A percentile compares a stretch with the other conserved stretches of the same genome.
These are phyloP conservation scores for Ligustrum vulgare DNA, from an alignment of 257 asterid species.

Conservation along the genomic window DNA sequence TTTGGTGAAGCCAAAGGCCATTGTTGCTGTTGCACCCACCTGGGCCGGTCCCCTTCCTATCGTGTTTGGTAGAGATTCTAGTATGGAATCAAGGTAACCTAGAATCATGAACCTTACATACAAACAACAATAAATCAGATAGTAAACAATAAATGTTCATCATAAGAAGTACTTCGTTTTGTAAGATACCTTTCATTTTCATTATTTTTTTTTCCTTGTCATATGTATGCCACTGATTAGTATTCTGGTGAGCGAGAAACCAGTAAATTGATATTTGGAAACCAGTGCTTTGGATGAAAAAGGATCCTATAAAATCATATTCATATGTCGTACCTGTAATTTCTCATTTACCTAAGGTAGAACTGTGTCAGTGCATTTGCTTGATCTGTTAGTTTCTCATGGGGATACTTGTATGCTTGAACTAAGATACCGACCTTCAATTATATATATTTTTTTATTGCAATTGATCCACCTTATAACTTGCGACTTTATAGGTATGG, in stretches of 20 bases:
- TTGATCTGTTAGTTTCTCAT: not conserved
- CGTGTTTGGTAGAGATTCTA: slow-evolving; percentile 85
- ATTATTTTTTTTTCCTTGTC: not conserved
- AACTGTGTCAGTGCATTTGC: not conserved
- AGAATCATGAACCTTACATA: not conserved
- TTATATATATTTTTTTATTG: not conserved
- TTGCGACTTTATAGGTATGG: slow-evolving; percentile 58
- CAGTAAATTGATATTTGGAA: not conserved
- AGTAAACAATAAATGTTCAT: not conserved
- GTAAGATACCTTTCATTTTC: not conserved
- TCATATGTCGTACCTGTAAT: not conserved
- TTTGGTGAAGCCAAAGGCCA: slow-evolving; percentile 68
- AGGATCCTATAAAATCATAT: not conserved
- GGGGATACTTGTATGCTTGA: not conserved
- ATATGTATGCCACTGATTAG: not conserved
- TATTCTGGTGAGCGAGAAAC: not conserved
- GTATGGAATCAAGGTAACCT: slow-evolving; percentile 78
- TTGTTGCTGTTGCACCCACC: slow-evolving; percentile 96
- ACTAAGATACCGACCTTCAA: not conserved
- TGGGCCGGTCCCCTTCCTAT: slow-evolving; percentile 99
- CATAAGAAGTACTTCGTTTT: not conserved
- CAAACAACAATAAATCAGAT: slow-evolving; percentile 3
- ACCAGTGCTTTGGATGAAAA: not conserved
- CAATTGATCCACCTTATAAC: not conserved
- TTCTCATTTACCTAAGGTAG: not conserved